Base-by-base conservation (phyloP, 495 filamentous ascomycete genomes). In the Parathielavia hyrcaniae region DNA sequence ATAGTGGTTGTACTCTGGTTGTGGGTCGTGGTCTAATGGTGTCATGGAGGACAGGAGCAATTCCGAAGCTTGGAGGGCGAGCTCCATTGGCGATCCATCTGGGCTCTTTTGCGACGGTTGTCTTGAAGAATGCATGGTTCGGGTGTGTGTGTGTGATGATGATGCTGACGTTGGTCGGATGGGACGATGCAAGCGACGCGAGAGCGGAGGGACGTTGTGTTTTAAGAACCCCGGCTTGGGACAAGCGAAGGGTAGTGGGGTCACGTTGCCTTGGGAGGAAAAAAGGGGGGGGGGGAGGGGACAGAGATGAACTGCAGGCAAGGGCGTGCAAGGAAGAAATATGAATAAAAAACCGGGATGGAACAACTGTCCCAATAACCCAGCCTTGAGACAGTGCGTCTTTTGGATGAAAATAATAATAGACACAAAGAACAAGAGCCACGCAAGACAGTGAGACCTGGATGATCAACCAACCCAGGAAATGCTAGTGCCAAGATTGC, bases 61-160 rank as follows among this genome's bases (percentile, higher is more conserved):
- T 10, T 50, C 46, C 12, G 35, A 41, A 17, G 55, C n/a, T 20
- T 32, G 32, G n/a, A 41, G 17, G 1, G 57, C 43, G 43, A 59
- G 40, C 22, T 53, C 41, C 13, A 20, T 23, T 13, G 50, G 23
- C 4, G 26, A 39, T 20, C 10, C 41, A 30, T 55, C 52, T 16
- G 26, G 7, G 26, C 52, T 40, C 40, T 45, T 55, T 12, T 40
- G 26, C 30, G 26, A n/a, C 12, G 52, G 40, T 26, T 45, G 52
- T 16, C 52, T 30, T 26, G 40, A 10, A 9, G 40, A 14, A n/a
- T 45, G 26, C 52, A 55, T 55, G n/a, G 38, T 38, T 5, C 14
- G 12, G 19, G 23, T 19, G 36, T 44, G 38, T 44, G 40, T 19
- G 22, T 32, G n/a, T n/a, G n/a, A n/a, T n/a, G n/a, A n/a, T n/a